Conservation (phyloP, 1,139 yeast species). For the Suhomyces anneliseae region DNA sequence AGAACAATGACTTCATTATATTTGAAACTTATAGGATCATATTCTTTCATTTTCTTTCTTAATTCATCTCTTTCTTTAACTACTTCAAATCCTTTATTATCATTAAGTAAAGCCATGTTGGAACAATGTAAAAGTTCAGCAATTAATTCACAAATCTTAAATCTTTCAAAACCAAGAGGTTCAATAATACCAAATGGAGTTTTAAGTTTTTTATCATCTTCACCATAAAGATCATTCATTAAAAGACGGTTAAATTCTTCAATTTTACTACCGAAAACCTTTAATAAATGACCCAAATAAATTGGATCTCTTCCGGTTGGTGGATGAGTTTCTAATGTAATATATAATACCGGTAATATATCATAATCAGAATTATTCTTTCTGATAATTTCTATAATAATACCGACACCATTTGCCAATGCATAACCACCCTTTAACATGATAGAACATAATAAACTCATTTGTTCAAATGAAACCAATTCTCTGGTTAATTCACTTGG, state of each 20-base stretch:
- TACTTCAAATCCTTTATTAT: slow-evolving; percentile 75
- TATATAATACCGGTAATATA: slow-evolving; percentile 80
- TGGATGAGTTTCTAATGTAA: slow-evolving; percentile 88
- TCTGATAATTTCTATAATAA: slow-evolving; percentile 90
- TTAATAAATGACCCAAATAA: slow-evolving; percentile 83
- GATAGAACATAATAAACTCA: slow-evolving; percentile 67
- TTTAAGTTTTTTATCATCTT: slow-evolving; percentile 36
- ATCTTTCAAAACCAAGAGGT: slow-evolving; percentile 94
- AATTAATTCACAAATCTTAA: slow-evolving; percentile 89
- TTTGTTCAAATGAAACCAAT: slow-evolving; percentile 69
- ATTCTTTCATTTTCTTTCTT: slow-evolving; percentile 50
- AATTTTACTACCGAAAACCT: slow-evolving; percentile 74
- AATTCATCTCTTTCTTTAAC: slow-evolving; percentile 75
- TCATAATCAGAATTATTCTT: slow-evolving; percentile 97
- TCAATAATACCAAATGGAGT: slow-evolving; percentile 63
- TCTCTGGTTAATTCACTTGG: slow-evolving; percentile 94
- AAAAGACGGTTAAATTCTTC: slow-evolving; percentile 56
- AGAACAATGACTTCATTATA: slow-evolving; percentile 47
- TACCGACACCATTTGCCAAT: slow-evolving; percentile 93
- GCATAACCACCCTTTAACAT: slow-evolving; percentile 94
- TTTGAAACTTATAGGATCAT: slow-evolving; percentile 49
- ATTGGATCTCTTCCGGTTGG: slow-evolving; percentile 95
- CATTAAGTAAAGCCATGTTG: slow-evolving; percentile 91
- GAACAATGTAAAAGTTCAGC: slow-evolving; percentile 96
- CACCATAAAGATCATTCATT: slow-evolving; percentile 23